Conservation (phyloP, 2,329 filamentous ascomycete genomes). For the Leptographium wingfieldii region DNA sequence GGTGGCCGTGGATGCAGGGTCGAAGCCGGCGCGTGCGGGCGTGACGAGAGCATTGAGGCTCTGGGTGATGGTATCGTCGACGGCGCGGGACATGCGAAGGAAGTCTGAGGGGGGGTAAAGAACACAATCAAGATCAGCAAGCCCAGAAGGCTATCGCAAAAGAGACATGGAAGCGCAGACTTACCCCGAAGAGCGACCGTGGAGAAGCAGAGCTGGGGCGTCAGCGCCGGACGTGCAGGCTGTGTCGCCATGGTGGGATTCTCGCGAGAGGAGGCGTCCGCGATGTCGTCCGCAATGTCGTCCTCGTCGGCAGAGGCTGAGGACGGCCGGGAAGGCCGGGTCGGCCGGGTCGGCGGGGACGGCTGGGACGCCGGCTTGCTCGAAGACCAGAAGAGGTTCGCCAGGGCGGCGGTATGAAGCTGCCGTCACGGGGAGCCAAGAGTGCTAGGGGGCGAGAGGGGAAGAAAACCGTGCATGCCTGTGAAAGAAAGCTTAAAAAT, state of each 20-base stretch:
- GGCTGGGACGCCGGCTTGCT: constrained; percentile 2
- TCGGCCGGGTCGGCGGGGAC: not conserved
- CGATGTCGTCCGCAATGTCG: not conserved
- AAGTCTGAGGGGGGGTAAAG: constrained; percentile 52
- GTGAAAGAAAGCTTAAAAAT: not conserved
- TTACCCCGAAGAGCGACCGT: constrained; percentile 55
- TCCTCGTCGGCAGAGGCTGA: not conserved
- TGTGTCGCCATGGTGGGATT: constrained; percentile 13
- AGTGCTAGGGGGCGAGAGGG: not conserved
- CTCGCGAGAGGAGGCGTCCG: too few relatives aligned
- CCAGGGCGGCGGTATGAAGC: constrained; percentile 2
- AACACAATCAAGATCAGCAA: not conserved
- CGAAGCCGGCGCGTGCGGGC: constrained; percentile 60
- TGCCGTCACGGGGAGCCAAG: not conserved
- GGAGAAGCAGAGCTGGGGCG: constrained; percentile 68
- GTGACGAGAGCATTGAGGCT: constrained; percentile 83
- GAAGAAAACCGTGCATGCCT: not conserved
- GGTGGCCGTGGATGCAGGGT: constrained; percentile 62
- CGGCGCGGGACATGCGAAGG: constrained; percentile 70
- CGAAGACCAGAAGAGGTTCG: constrained; percentile 10
- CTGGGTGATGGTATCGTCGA: constrained; percentile 89
- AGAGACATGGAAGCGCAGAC: constrained; percentile 11
- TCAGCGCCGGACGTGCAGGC: constrained; percentile 36
- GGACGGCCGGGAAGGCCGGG: not conserved
- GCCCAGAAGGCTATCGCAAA: not conserved